Evolutionary conservation across 768 basidiomycete species (phyloP).

Genomic region (Kwoniella mangroviensis): DNA sequence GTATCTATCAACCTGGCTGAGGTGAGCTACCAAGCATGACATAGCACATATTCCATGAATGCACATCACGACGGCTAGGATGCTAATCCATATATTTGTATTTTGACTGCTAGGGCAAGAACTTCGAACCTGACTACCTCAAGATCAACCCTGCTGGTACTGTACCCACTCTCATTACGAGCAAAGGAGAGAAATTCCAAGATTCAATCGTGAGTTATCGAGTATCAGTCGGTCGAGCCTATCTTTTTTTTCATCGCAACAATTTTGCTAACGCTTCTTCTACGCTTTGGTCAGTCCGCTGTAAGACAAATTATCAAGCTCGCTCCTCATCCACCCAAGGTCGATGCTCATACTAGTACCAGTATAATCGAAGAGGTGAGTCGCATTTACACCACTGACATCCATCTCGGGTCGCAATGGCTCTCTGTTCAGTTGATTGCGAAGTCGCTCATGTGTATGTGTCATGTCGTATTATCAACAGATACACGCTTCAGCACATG

Average conservation of each 20-base stretch:
- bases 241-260: neutral
- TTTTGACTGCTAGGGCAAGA: conserved; percentile 35
- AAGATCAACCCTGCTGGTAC: conserved; percentile 49
- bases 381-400: too few relatives aligned
- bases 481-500: conserved; percentile 42
- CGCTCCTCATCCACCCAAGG: conserved; percentile 48
- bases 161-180: conserved; percentile 41
- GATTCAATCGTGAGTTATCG: conserved; percentile 42
- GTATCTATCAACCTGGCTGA: conserved; percentile 45
- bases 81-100: too few relatives aligned
- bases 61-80: too few relatives aligned
- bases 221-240: neutral
- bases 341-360: conserved; percentile 43
- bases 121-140: conserved; percentile 52
- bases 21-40: conserved; percentile 28
- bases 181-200: conserved; percentile 42
- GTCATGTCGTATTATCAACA: too few relatives aligned
- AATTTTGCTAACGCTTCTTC: neutral
- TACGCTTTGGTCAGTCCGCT: conserved; percentile 27
- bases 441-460: too few relatives aligned
- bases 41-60: too few relatives aligned
- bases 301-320: conserved; percentile 35
- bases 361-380: conserved; percentile 50
- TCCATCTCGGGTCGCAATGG: too few relatives aligned
- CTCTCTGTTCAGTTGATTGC: too few relatives aligned